A percentile compares a stretch with the other conserved stretches of the same genome.
phyloP scores from a whole-genome alignment of 169 alveolate species.

The Theileria parva region DNA sequence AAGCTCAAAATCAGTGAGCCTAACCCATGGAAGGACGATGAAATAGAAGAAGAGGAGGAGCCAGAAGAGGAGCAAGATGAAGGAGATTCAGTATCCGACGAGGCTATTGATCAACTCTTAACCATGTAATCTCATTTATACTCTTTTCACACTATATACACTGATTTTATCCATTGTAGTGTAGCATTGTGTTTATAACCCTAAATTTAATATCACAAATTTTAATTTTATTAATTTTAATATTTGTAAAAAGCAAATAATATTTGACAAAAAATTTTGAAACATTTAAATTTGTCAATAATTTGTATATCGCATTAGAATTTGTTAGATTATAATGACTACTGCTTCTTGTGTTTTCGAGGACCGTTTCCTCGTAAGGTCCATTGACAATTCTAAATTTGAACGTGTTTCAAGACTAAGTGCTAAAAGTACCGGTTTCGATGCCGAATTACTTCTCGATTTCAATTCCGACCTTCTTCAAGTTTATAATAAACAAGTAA shows the following conservation, averaged over 20 bases:
- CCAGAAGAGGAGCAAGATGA: conserved; percentile 24
- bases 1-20: conserved; percentile 35
- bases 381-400: conserved; percentile 86
- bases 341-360: conserved; percentile 78
- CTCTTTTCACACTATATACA: not conserved
- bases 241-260: not conserved
- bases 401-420: conserved; percentile 86
- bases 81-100: not conserved
- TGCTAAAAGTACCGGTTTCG: conserved; percentile 89
- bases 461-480: conserved; percentile 85
- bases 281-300: not conserved
- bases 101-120: not conserved
- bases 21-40: conserved; percentile 48
- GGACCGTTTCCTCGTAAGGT: conserved; percentile 86
- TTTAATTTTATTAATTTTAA: not conserved
- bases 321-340: conserved; percentile 30
- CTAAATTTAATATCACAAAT: not conserved
- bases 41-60: conserved; percentile 24
- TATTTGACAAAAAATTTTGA: not conserved
- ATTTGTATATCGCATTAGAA: not conserved
- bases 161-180: not conserved
- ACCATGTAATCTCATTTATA: conserved; percentile 9
- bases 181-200: not conserved
- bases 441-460: conserved; percentile 87
- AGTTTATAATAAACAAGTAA: conserved; percentile 81